Conservation (phyloP, 192 early-diverging fungal genomes). For the Chytriomyces hyalinus region DNA sequence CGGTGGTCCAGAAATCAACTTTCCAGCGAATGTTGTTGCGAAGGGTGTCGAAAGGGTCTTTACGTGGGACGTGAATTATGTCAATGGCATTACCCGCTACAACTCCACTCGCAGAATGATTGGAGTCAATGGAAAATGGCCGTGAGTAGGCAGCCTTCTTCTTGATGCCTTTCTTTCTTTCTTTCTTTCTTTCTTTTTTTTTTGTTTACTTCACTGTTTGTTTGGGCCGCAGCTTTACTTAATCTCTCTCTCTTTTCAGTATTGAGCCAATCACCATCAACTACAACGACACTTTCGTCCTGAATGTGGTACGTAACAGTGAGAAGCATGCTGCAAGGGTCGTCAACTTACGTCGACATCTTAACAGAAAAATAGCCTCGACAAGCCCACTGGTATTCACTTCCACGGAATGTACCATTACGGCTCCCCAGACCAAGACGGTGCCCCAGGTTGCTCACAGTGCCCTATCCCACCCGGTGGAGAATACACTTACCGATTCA, state of each 20-base stretch:
- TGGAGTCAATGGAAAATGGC: conserved; percentile 52
- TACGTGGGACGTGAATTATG: conserved; percentile 48
- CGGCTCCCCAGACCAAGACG: conserved; percentile 48
- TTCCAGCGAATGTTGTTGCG: neutral
- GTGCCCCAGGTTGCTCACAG: conserved; percentile 26
- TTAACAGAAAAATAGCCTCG: conserved; percentile 38
- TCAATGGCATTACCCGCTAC: conserved; percentile 61
- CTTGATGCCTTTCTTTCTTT: conserved; percentile 45
- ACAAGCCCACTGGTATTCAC: conserved; percentile 45
- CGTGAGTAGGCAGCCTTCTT: conserved; percentile 17
- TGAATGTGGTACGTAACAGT: conserved; percentile 66
- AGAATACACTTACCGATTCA: conserved; percentile 74
- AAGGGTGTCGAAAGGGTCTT: conserved; percentile 43
- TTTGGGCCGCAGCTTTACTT: no score
- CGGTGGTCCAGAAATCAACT: neutral
- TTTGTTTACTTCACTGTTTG: no score
- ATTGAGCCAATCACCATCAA: conserved; percentile 45
- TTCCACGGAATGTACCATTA: conserved; percentile 82
- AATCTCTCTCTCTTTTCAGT: neutral
- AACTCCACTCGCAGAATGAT: conserved; percentile 50
- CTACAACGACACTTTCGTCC: conserved; percentile 42
- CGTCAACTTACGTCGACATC: neutral
- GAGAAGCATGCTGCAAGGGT: conserved; percentile 45
- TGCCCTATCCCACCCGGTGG: conserved; percentile 71
- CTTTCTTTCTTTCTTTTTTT: neutral